A percentile compares a stretch with the other conserved stretches of the same genome.
phyloP scores from a whole-genome alignment of 2,329 filamentous ascomycete species.

The Trichoderma aggressivum region DNA sequence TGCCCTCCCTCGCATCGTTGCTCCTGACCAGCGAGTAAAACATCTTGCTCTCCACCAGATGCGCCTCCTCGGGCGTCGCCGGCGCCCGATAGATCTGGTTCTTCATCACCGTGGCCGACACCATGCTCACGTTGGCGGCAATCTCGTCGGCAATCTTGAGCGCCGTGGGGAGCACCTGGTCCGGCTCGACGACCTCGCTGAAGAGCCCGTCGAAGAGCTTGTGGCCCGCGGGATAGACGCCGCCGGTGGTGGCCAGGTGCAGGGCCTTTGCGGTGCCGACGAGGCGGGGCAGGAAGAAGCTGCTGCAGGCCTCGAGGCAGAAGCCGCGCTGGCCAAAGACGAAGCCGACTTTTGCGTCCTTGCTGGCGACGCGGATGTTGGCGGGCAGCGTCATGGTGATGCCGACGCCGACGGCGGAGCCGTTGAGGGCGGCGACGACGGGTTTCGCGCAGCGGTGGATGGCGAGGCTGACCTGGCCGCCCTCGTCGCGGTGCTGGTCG shows the following conservation, averaged over 20 bases:
- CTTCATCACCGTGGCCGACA: conserved; percentile 64
- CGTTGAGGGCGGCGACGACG: conserved; percentile 57
- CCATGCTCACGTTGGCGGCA: conserved; percentile 60
- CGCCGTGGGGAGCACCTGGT: conserved; percentile 61
- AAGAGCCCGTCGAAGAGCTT: conserved; percentile 59
- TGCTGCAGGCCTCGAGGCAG: conserved; percentile 68
- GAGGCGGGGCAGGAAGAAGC: conserved; percentile 68
- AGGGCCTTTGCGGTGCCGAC: conserved; percentile 62
- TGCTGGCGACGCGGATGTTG: conserved; percentile 51
- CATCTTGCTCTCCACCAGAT: conserved; percentile 66
- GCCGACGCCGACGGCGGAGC: conserved; percentile 57
- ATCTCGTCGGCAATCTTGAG: conserved; percentile 65
- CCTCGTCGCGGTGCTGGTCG: conserved; percentile 45
- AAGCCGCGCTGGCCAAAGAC: conserved; percentile 70
- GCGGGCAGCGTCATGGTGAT: conserved; percentile 60
- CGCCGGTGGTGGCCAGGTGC: conserved; percentile 65
- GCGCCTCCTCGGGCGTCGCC: conserved; percentile 62
- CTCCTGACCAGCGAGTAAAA: conserved; percentile 58
- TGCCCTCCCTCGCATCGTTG: conserved; percentile 62
- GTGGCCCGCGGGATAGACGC: conserved; percentile 52
- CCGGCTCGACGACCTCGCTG: conserved; percentile 59
- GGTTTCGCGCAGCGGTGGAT: conserved; percentile 58
- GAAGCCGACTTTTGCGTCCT: conserved; percentile 65
- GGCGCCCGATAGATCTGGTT: conserved; percentile 65
- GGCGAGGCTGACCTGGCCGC: conserved; percentile 52